A percentile compares a stretch with the other conserved stretches of the same genome.
phyloP scores from a whole-genome alignment of 768 basidiomycete species.

The Cystofilobasidium ferigula region DNA sequence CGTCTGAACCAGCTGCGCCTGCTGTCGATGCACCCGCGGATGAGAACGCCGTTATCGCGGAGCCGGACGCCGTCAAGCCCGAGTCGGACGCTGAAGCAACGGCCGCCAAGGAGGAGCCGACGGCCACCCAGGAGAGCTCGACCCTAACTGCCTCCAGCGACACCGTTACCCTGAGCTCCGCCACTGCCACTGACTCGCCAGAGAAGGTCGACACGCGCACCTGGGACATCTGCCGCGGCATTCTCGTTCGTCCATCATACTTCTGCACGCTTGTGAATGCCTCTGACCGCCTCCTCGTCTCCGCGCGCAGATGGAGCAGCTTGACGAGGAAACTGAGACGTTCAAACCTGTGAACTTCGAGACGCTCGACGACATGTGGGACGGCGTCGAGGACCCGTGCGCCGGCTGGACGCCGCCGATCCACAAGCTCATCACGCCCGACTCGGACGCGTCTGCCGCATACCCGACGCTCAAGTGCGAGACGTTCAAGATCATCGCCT shows the following conservation, averaged over 20 bases:
- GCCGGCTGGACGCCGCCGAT: conserved; percentile 45
- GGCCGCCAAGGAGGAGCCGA: background rate
- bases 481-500: conserved; percentile 55
- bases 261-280: background rate
- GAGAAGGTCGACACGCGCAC: conserved; percentile 8
- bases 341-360: conserved; percentile 25
- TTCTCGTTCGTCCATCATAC: conserved; percentile 32
- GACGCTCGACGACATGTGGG: conserved; percentile 24
- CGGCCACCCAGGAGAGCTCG: no score
- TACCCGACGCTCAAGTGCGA: conserved; percentile 23
- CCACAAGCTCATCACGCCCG: conserved; percentile 28
- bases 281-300: conserved; percentile 13
- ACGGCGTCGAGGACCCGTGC: conserved; percentile 20
- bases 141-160: background rate
- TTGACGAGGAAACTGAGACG: conserved; percentile 27
- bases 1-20: background rate
- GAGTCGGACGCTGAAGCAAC: background rate
- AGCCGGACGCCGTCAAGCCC: no score
- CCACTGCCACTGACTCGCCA: background rate
- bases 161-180: background rate
- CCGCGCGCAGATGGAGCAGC: conserved; percentile 26
- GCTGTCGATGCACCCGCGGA: no score
- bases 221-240: conserved; percentile 29
- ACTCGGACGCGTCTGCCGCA: background rate
- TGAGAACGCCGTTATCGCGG: no score